Evolutionary conservation across 139 green algal genomes (phyloP), one percentile per base, ranked within the genome.

Genomic region (Auxenochlorella pyrenoidosa): DNA sequence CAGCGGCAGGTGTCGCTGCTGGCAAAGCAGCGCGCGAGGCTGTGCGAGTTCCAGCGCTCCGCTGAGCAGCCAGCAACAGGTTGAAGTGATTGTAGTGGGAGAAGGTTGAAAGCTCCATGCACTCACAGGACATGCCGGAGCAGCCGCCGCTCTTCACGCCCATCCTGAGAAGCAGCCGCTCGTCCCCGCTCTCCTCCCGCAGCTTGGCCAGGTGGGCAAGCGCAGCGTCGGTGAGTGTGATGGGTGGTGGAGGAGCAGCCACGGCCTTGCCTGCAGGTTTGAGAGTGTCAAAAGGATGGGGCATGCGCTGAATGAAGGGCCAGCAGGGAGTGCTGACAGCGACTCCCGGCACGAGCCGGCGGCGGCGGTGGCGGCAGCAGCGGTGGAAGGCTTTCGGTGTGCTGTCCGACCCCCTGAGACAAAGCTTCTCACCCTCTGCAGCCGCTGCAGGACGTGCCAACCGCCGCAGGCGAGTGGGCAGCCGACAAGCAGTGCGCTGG

Each of bases 171-270:
- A 96, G 73, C 75, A 97, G 88, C 36, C 91, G 44, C 8, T 91
- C 88, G 15, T 86, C 84, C 43, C 90, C 88, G 54, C 81, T 87
- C 6, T 97, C 93, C 2, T 87, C 85, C 65, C 89, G 75, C 80
- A 99, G 90, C 90, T 96, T 96, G 8, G 89, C 90, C 24, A 99
- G 87, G 75, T 98, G 95, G 2, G 72, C 63, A 32, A 98, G 85
- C 1, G 97, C 96, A 8, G 90, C 91, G 30, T 97, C 93, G 54
- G 97, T 94, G 1, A 99, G 54, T 0, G 87, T 93, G 68, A 99
- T 98, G 3, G 95, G 86, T 8, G 87, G 88, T 8, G 84, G 63
- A 13, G 75, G 85, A 36, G 68, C 21, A 28, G 66, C 66, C 18
- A 75, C 66, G 24, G 65, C 19, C 65, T 40, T 75, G n/a, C 36